Evolutionary conservation across 78 protist species (phyloP).

Genomic region (Parvularia atlantis): DNA sequence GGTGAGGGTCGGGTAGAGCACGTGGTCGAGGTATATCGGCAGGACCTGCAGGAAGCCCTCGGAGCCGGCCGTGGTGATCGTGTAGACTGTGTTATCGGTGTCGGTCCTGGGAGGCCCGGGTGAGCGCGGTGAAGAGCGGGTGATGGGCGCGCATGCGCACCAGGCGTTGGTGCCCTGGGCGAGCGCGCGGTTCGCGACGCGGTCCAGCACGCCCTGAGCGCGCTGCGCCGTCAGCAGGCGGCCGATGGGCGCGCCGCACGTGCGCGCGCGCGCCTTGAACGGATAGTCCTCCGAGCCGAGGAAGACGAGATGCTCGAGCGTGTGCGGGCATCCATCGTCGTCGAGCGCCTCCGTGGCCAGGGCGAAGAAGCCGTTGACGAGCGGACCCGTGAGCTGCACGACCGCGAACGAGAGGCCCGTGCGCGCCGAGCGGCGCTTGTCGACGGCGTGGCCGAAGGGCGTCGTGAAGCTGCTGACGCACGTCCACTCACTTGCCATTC

Average conservation of each 20-base stretch:
- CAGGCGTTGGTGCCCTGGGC: constrained; percentile 61
- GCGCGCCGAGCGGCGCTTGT: too few relatives aligned
- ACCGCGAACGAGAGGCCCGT: too few relatives aligned
- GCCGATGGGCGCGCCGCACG: too few relatives aligned
- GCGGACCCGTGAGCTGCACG: too few relatives aligned
- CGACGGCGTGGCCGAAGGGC: too few relatives aligned
- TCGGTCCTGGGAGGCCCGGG: too few relatives aligned
- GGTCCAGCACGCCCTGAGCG: constrained; percentile 63
- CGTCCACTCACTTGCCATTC: too few relatives aligned
- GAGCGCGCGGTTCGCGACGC: constrained; percentile 36
- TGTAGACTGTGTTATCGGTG: constrained; percentile 60
- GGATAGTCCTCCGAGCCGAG: constrained; percentile 17
- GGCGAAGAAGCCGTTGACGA: constrained; percentile 23
- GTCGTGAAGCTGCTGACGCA: too few relatives aligned
- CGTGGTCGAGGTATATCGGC: constrained; percentile 76
- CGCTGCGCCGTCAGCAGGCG: too few relatives aligned
- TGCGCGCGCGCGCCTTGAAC: neutral
- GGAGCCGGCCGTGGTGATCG: constrained; percentile 31
- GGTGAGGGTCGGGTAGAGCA: constrained; percentile 67
- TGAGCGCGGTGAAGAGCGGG: too few relatives aligned
- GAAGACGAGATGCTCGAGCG: constrained; percentile 43
- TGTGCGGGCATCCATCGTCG: constrained; percentile 53
- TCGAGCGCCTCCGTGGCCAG: constrained; percentile 44
- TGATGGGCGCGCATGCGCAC: too few relatives aligned
- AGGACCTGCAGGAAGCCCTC: constrained; percentile 66